phyloP scores from a whole-genome alignment of 2,329 filamentous ascomycete species.

The Chaetothyriales sp. region DNA sequence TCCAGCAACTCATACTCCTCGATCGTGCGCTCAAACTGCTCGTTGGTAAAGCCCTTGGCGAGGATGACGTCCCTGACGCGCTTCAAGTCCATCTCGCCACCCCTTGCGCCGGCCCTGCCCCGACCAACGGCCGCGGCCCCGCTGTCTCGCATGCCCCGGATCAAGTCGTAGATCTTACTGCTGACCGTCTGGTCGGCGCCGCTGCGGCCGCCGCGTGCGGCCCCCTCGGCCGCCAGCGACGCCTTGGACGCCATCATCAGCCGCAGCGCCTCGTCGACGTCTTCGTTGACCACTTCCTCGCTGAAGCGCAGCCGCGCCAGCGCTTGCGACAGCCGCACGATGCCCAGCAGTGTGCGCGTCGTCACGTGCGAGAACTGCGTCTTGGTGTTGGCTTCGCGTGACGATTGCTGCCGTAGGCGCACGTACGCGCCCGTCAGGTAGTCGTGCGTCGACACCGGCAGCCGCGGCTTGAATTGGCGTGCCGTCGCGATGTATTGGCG shows the following conservation, averaged over 20 bases:
- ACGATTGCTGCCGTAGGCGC: slow-evolving; percentile 80
- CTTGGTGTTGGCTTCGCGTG: slow-evolving; percentile 69
- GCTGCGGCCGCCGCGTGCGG: background rate
- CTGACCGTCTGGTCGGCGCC: slow-evolving; percentile 59
- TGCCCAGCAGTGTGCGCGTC: slow-evolving; percentile 80
- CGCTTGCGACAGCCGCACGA: slow-evolving; percentile 85
- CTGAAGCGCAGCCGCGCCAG: slow-evolving; percentile 84
- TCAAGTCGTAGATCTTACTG: slow-evolving; percentile 88
- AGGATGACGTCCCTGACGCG: slow-evolving; percentile 83
- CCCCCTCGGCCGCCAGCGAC: slow-evolving; percentile 61
- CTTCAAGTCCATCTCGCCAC: slow-evolving; percentile 69
- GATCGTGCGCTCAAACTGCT: slow-evolving; percentile 75
- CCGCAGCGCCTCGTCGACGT: slow-evolving; percentile 88
- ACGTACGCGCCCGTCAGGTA: slow-evolving; percentile 98
- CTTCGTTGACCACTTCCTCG: slow-evolving; percentile 70
- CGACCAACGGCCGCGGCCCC: slow-evolving; percentile 69
- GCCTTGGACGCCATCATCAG: slow-evolving; percentile 90
- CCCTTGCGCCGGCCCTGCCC: slow-evolving; percentile 51
- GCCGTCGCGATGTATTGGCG: slow-evolving; percentile 92
- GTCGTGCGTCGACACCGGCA: slow-evolving; percentile 75
- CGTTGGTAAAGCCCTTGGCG: slow-evolving; percentile 90
- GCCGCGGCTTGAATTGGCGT: slow-evolving; percentile 71
- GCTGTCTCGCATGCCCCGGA: slow-evolving; percentile 73
- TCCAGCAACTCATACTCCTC: slow-evolving; percentile 80
- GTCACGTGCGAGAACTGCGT: slow-evolving; percentile 91